Conservation (phyloP, 2,329 filamentous ascomycete species). For the Diaporthe sp. region DNA sequence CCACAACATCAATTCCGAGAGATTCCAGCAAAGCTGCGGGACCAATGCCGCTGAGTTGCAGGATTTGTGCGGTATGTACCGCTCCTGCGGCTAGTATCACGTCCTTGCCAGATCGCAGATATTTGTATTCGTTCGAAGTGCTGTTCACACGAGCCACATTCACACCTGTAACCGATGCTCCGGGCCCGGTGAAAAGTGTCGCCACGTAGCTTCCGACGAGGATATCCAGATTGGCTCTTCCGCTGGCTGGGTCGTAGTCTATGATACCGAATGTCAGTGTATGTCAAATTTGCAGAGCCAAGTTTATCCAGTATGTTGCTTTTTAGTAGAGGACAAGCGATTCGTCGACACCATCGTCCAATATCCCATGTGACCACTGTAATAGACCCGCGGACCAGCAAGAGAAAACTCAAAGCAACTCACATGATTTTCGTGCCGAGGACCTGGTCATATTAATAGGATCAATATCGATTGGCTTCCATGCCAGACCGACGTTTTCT, state of each 20-base stretch:
- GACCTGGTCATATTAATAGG: slow-evolving; percentile 15
- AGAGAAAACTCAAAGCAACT: not conserved
- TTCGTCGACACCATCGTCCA: not conserved
- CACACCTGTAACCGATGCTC: not conserved
- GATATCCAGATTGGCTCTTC: slow-evolving; percentile 1
- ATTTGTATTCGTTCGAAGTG: not conserved
- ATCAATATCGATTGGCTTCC: slow-evolving; percentile 19
- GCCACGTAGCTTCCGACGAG: slow-evolving; percentile 11
- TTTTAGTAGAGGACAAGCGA: not conserved
- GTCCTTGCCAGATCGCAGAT: slow-evolving; percentile 47
- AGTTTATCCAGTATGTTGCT: no score
- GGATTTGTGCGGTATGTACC: slow-evolving; percentile 53
- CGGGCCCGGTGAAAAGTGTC: not conserved
- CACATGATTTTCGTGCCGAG: slow-evolving; percentile 11
- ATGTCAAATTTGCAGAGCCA: not conserved
- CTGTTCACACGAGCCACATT: slow-evolving; percentile 20
- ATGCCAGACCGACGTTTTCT: slow-evolving; percentile 14
- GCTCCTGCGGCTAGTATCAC: slow-evolving; percentile 59
- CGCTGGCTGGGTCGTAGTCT: slow-evolving; percentile 19
- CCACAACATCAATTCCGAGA: slow-evolving; percentile 54
- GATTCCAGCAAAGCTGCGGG: slow-evolving; percentile 56
- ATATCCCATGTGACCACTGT: accelerated
- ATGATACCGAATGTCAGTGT: not conserved
- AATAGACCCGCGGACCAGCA: not conserved
- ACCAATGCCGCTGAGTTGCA: slow-evolving; percentile 54